Base-by-base conservation (phyloP, 1,284 basidiomycete genomes). In the Mrakiaceae sp. region DNA sequence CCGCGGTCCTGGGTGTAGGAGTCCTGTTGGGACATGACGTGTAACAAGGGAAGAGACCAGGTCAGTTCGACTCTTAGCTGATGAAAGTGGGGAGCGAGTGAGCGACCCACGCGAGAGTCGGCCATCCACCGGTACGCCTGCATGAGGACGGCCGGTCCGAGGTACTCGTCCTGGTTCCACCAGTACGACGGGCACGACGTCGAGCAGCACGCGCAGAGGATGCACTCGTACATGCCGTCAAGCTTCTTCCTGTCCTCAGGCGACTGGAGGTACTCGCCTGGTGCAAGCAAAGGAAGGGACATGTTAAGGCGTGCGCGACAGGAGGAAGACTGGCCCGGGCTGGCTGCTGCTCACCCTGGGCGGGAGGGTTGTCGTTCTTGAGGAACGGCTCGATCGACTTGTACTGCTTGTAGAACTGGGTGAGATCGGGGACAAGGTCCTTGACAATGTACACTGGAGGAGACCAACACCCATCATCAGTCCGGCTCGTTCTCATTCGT, bases 111-210 rank as follows among this genome's bases (percentile, higher is more conserved):
- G 71, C 94, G 81, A 67, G 92, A 96, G 77, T 98, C 95, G 9
- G 94, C 93, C 76, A 98, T 96, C 95, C 95, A 98, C 71, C 94
- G 83, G 78, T 93, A 93, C 0, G 90, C 88, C 73, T 90, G 87
- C 92, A 97, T 94, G 71, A 98, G 81, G 0, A 93, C 93, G 8
- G 94, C 95, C 5, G 95, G 95, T 58, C 95, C 94, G 59, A 98
- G 87, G 79, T 98, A 98, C 78, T 93, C 88, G 75, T 98, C 93
- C 80, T 95, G 90, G 80, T 98, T 98, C 95, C 95, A 98, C 95
- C 95, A 98, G 80, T 98, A 97, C 66, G 65, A 66, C 39, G 65
- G 65, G 62, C 65, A 66, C 9, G 65, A 91, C 0, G 94, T 98
- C 56, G 91, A 93, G 81, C 95, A 98, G 79, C 94, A 95, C 0